phyloP scores from a whole-genome alignment of 495 filamentous ascomycete genomes.

The Tirmania nivea region DNA sequence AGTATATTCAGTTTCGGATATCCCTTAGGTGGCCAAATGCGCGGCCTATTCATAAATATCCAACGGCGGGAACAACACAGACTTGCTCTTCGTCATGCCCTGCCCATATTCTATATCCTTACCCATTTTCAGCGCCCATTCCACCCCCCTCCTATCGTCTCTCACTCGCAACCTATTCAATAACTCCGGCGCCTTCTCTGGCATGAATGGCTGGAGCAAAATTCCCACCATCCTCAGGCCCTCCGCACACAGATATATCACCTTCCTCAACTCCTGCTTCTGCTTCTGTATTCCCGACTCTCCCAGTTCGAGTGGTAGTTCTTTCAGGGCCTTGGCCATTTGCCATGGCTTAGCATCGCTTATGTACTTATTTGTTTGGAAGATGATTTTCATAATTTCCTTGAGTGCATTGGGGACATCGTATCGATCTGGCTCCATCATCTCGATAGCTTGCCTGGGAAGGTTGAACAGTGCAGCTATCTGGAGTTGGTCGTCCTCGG shows the following conservation, averaged over 20 bases:
- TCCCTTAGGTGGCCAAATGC: too few species aligned
- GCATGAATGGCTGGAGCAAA: conserved; percentile 78
- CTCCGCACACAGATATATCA: conserved; percentile 52
- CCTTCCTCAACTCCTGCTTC: conserved; percentile 17
- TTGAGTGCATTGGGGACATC: conserved; percentile 37
- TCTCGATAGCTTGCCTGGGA: not conserved
- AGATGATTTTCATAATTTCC: conserved; percentile 39
- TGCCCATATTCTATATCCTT: conserved; percentile 43
- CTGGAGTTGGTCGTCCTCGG: not conserved
- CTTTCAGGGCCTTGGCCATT: conserved; percentile 16
- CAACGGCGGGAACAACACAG: too few species aligned
- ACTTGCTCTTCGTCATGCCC: too few species aligned
- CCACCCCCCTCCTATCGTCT: conserved; percentile 33
- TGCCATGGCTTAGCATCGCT: not conserved
- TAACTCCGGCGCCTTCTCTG: conserved; percentile 48
- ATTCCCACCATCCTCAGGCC: conserved; percentile 63
- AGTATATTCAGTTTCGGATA: too few species aligned
- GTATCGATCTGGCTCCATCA: too few species aligned
- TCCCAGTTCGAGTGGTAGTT: conserved; percentile 29
- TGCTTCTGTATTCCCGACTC: conserved; percentile 26
- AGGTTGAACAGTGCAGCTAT: not conserved
- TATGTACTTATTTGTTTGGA: conserved; percentile 24
- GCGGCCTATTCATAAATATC: too few species aligned
- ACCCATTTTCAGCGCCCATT: conserved; percentile 29
- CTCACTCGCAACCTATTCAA: conserved; percentile 59